Conservation (phyloP, 768 basidiomycete species). For the Mycena vitilis region DNA sequence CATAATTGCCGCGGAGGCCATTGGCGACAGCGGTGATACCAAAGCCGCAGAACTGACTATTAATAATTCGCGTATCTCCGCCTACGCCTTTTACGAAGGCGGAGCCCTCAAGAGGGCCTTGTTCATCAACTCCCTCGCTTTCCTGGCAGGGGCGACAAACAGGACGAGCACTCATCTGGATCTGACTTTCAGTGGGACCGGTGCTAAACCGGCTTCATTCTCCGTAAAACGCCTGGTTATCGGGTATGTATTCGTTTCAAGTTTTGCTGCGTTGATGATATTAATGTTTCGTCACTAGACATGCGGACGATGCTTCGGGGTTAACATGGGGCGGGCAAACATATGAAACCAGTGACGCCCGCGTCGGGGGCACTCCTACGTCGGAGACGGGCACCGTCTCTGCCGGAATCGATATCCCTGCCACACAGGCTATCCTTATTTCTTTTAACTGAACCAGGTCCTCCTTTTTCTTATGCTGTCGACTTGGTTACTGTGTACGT, state of each 20-base stretch:
- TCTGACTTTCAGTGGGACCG: conserved; percentile 49
- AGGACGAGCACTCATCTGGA: conserved; percentile 57
- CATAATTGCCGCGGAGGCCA: conserved; percentile 68
- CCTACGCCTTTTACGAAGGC: conserved; percentile 71
- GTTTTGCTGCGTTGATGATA: conserved; percentile 6
- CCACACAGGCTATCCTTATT: conserved; percentile 60
- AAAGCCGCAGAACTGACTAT: conserved; percentile 61
- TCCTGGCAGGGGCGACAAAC: conserved; percentile 47
- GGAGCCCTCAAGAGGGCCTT: conserved; percentile 58
- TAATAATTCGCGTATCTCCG: conserved; percentile 60
- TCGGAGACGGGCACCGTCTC: conserved; percentile 45
- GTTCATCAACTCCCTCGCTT: conserved; percentile 71
- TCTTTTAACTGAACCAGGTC: conserved; percentile 41
- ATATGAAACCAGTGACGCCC: conserved; percentile 63
- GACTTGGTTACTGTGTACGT: not conserved
- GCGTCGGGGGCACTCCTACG: conserved; percentile 49
- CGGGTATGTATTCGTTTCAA: conserved; percentile 45
- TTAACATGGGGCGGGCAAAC: conserved; percentile 70
- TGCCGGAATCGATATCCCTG: conserved; percentile 57
- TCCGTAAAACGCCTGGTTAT: conserved; percentile 63
- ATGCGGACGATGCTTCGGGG: conserved; percentile 62
- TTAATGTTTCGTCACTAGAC: conserved; percentile 41
- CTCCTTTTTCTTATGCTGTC: not conserved
- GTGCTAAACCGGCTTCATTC: conserved; percentile 44
- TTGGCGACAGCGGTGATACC: conserved; percentile 58